Conservation (phyloP, 2,329 filamentous ascomycete genomes). For the Curvularia verruculosa region DNA sequence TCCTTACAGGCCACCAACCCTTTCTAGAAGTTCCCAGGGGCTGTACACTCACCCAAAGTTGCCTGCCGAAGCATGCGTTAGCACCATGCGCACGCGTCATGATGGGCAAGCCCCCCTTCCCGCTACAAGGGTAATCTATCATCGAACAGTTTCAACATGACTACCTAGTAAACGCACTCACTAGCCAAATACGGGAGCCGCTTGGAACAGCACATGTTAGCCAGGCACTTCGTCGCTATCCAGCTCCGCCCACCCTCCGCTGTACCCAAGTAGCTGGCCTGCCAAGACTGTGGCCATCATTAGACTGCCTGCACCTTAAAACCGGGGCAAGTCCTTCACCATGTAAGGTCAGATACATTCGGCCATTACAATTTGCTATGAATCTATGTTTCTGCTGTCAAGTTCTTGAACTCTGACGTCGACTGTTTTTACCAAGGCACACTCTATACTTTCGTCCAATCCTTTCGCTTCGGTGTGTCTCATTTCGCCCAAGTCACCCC, state of each 20-base stretch:
- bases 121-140: conserved; percentile 30
- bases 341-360: conserved; percentile 6
- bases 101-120: conserved; percentile 33
- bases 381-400: background rate
- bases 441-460: background rate
- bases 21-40: conserved; percentile 22
- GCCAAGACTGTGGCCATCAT: conserved; percentile 13
- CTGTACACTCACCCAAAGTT: conserved; percentile 21
- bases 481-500: background rate
- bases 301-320: conserved; percentile 15
- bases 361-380: background rate
- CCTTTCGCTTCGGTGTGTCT: background rate
- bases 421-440: background rate
- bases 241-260: conserved; percentile 11
- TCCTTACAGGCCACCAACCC: conserved; percentile 27
- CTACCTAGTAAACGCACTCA: conserved; percentile 17
- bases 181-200: conserved; percentile 22
- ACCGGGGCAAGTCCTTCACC: conserved; percentile 6
- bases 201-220: conserved; percentile 14
- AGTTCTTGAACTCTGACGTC: background rate
- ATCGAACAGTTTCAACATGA: conserved; percentile 15
- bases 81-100: conserved; percentile 24
- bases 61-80: conserved; percentile 25
- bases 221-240: conserved; percentile 5
- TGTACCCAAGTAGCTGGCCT: conserved; percentile 10